Evolutionary conservation across 495 filamentous ascomycete species (phyloP).

Genomic region (Immersiella caudata): DNA sequence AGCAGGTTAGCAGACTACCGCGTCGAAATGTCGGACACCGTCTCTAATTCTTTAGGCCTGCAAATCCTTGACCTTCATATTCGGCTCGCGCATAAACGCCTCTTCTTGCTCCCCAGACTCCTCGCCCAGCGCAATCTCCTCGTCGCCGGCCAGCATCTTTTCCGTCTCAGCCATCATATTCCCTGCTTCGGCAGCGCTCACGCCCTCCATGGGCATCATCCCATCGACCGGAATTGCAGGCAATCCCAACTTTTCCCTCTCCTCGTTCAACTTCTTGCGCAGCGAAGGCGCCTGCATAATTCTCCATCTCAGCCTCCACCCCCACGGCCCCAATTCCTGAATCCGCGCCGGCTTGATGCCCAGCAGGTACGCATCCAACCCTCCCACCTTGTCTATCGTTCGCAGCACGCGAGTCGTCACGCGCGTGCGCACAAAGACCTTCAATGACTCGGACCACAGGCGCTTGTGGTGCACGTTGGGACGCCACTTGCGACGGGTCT

Average conservation of each 20-base stretch:
- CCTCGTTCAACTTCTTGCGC: slow-evolving; percentile 57
- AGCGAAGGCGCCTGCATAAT: slow-evolving; percentile 75
- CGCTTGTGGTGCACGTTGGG: slow-evolving; percentile 84
- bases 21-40: no score
- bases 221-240: slow-evolving; percentile 43
- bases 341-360: slow-evolving; percentile 71
- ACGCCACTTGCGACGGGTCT: slow-evolving; percentile 83
- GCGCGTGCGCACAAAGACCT: slow-evolving; percentile 67
- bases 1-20: no score
- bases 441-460: slow-evolving; percentile 69
- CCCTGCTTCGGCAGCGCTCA: slow-evolving; percentile 21
- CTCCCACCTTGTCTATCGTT: slow-evolving; percentile 85
- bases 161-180: slow-evolving; percentile 44
- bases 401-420: slow-evolving; percentile 76
- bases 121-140: slow-evolving; percentile 47
- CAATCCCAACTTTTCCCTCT: slow-evolving; percentile 53
- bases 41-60: background rate
- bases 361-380: slow-evolving; percentile 87
- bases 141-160: slow-evolving; percentile 40
- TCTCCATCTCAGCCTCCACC: slow-evolving; percentile 85
- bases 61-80: background rate
- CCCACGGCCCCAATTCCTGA: slow-evolving; percentile 81
- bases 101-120: slow-evolving; percentile 36
- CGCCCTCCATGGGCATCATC: slow-evolving; percentile 26
- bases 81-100: slow-evolving; percentile 3